Base-by-base conservation (phyloP, 2,329 filamentous ascomycete species). In the Apiospora aurea region DNA sequence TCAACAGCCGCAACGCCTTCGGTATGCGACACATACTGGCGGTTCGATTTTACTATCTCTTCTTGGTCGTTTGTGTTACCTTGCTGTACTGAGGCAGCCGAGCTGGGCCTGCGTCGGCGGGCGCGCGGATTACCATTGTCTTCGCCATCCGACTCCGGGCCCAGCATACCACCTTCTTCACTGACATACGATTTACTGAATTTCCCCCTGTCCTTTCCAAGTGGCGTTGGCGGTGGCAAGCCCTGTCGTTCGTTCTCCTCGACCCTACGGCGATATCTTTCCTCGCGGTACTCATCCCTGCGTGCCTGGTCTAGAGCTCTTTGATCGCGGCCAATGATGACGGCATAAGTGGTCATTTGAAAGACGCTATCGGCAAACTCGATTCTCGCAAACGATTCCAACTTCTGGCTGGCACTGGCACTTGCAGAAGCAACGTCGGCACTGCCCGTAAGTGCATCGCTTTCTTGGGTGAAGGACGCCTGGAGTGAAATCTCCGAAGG, bases 301-400 rank as follows among this genome's bases (percentile, higher is more conserved):
- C 85, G 84, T 29, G 89, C 89, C 75, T 88, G 85, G 71, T 86
- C 82, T 75, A 90, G 81, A 13, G 90, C 90, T 70, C 85, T 83
- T 77, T 91, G 86, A 80, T 95, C 93, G 73, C 93, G 91, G 71
- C 92, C 93, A 41, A 95, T 89, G 71, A 93, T 88, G 76, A 95
- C 88, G 70, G 89, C 87, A 76, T 91, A 92, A 1, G 92, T 94
- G 69, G 91, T 94, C 90, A 95, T 93, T 81, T 93, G 93, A 80
- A 93, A 95, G 71, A 91, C 88, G 78, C 92, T 92, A 83, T 95
- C 93, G 75, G 88, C 87, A 79, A 95, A 95, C 77, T 91, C 89
- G 73, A 95, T 84, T 70, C 86, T 84, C 61, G 88, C 88, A 79
- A 89, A 90, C 3, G 87, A 89, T 77, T 89, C 86, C 18, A 90